phyloP scores from a whole-genome alignment of 257 asterid species.

The Nemophila menziesii region DNA sequence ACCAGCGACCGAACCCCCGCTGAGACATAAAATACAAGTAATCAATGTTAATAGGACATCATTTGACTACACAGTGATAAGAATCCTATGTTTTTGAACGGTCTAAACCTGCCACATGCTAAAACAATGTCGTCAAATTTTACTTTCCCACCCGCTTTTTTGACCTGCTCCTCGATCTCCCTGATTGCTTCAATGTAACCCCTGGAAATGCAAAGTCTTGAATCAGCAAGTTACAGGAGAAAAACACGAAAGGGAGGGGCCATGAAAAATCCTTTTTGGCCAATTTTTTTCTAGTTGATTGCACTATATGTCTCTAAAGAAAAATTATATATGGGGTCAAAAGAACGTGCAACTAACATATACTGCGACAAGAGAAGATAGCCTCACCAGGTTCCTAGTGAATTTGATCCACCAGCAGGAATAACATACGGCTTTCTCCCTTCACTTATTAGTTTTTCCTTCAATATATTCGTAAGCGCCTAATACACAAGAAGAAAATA shows the following conservation, averaged over 20 bases:
- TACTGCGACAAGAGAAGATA: not conserved
- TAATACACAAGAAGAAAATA: conserved; percentile 14
- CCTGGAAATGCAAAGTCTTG: conserved; percentile 32
- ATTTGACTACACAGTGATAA: not conserved
- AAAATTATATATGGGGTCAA: not conserved
- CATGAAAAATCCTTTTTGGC: too few relatives aligned
- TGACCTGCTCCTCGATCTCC: conserved; percentile 71
- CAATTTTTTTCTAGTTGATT: not conserved
- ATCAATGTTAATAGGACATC: conserved; percentile 7
- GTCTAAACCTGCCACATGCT: conserved; percentile 79
- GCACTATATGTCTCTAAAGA: too few relatives aligned
- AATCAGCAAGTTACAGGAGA: not conserved
- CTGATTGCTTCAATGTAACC: conserved; percentile 86
- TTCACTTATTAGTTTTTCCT: conserved; percentile 63
- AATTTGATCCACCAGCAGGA: conserved; percentile 97
- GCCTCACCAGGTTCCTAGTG: conserved; percentile 88
- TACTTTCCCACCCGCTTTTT: conserved; percentile 15
- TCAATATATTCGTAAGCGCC: conserved; percentile 73
- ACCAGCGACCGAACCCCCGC: conserved; percentile 97
- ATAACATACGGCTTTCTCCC: conserved; percentile 92
- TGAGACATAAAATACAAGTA: conserved; percentile 23
- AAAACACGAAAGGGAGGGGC: not conserved
- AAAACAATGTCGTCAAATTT: conserved; percentile 71
- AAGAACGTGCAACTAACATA: conserved; percentile 2
- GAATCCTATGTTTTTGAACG: not conserved